Percentiles rank a stretch among this genome's conserved stretches.
phyloP scores from a whole-genome alignment of 805 yeast species.

The Teunomyces kruisii region DNA sequence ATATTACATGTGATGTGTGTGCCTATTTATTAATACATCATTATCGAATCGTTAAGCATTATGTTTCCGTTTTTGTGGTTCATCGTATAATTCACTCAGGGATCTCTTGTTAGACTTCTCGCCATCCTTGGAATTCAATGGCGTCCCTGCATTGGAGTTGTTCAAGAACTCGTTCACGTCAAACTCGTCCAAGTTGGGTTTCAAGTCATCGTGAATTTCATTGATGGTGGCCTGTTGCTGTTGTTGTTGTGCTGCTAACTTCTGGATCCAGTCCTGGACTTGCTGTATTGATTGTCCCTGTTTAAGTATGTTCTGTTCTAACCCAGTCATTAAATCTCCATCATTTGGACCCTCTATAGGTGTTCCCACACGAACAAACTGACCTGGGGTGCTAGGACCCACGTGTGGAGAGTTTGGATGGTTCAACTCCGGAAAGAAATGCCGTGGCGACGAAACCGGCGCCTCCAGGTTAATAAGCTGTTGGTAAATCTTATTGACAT shows the following conservation, averaged over 20 bases:
- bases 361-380: slow-evolving; percentile 9
- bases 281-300: slow-evolving; percentile 56
- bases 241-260: slow-evolving; percentile 20
- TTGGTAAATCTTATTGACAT: slow-evolving; percentile 30
- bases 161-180: slow-evolving; percentile 53
- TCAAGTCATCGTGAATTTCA: slow-evolving; percentile 10
- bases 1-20: no score
- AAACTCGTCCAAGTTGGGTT: slow-evolving; percentile 23
- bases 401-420: slow-evolving; percentile 4
- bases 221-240: slow-evolving; percentile 12
- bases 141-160: slow-evolving; percentile 25
- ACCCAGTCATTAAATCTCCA: slow-evolving; percentile 29
- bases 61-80: background rate
- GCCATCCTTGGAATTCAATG: background rate
- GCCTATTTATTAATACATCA: background rate
- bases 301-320: slow-evolving; percentile 47
- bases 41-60: background rate
- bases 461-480: slow-evolving; percentile 29
- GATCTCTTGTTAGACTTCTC: background rate
- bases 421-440: slow-evolving; percentile 33
- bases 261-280: slow-evolving; percentile 57
- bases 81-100: background rate
- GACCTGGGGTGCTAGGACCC: slow-evolving; percentile 9
- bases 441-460: slow-evolving; percentile 30
- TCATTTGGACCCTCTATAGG: slow-evolving; percentile 7